Evolutionary conservation across 2,329 filamentous ascomycete species (phyloP).

Genomic region (Alternaria sp.): DNA sequence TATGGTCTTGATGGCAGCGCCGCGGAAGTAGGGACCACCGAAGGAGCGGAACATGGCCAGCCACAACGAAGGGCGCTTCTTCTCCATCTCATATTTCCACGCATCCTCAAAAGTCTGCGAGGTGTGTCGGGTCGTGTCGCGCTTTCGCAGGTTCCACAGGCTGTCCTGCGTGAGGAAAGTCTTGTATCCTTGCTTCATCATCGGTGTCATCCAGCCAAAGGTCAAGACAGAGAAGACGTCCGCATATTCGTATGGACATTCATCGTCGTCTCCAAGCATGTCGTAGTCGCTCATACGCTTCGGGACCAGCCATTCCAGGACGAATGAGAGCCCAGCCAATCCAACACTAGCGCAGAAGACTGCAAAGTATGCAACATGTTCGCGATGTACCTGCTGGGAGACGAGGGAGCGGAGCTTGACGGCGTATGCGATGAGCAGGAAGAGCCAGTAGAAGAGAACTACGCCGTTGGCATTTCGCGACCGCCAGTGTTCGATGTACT

Average conservation of each 20-base stretch:
- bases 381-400: conserved; percentile 73
- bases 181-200: conserved; percentile 96
- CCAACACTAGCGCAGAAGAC: conserved; percentile 75
- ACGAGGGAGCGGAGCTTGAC: conserved; percentile 88
- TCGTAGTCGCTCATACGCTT: conserved; percentile 75
- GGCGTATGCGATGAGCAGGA: conserved; percentile 77
- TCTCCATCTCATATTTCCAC: conserved; percentile 77
- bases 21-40: conserved; percentile 80
- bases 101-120: conserved; percentile 72
- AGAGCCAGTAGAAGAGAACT: conserved; percentile 89
- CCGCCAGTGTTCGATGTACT: conserved; percentile 85
- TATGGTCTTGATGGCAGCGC: conserved; percentile 83
- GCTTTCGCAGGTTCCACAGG: conserved; percentile 85
- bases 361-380: conserved; percentile 75
- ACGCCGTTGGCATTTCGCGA: conserved; percentile 86
- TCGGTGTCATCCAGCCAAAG: conserved; percentile 97
- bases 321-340: conserved; percentile 72
- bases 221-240: conserved; percentile 92
- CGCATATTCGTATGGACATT: conserved; percentile 85
- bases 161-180: conserved; percentile 93
- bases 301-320: conserved; percentile 85
- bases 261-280: conserved; percentile 70
- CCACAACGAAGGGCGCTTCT: conserved; percentile 82
- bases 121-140: conserved; percentile 79
- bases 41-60: conserved; percentile 83